A percentile compares a stretch with the other conserved stretches of the same genome.
Evolutionary conservation across 257 asterid genomes (phyloP).

Genomic region (Solanum rostratum): DNA sequence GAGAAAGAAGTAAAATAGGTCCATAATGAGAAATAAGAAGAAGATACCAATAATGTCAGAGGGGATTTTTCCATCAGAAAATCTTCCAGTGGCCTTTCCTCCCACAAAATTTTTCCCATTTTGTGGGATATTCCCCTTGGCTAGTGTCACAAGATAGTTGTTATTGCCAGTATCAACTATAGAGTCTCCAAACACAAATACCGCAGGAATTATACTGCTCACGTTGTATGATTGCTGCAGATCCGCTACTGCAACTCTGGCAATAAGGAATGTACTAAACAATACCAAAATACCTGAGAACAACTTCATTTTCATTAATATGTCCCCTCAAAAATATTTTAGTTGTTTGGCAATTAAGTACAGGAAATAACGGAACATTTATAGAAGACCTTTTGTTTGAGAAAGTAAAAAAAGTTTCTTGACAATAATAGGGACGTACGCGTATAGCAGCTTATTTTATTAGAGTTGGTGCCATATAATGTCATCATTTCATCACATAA

Average conservation of each 20-base stretch:
- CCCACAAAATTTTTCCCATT: conserved; percentile 44
- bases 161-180: conserved; percentile 7
- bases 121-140: conserved; percentile 32
- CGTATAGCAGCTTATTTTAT: not conserved
- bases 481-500: not conserved
- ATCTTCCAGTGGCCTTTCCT: conserved; percentile 44
- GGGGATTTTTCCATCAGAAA: conserved; percentile 51
- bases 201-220: conserved; percentile 27
- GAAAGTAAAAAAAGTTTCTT: not conserved
- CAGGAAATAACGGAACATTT: not conserved
- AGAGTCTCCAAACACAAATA: conserved; percentile 45
- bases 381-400: not conserved
- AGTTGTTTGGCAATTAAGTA: not conserved
- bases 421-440: not conserved
- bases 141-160: conserved; percentile 18
- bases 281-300: not conserved
- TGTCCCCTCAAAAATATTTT: not conserved
- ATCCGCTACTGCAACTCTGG: not conserved
- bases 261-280: not conserved
- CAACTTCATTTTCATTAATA: not conserved
- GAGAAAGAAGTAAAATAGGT: too few species aligned
- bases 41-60: conserved; percentile 37
- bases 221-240: not conserved
- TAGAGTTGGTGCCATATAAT: too few species aligned
- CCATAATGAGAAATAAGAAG: too few species aligned